A percentile compares a stretch with the other conserved stretches of the same genome.
These are phyloP conservation scores for Aspergillus funiculosus DNA, from an alignment of 495 filamentous ascomycete genomes.

Conservation along the genomic window DNA sequence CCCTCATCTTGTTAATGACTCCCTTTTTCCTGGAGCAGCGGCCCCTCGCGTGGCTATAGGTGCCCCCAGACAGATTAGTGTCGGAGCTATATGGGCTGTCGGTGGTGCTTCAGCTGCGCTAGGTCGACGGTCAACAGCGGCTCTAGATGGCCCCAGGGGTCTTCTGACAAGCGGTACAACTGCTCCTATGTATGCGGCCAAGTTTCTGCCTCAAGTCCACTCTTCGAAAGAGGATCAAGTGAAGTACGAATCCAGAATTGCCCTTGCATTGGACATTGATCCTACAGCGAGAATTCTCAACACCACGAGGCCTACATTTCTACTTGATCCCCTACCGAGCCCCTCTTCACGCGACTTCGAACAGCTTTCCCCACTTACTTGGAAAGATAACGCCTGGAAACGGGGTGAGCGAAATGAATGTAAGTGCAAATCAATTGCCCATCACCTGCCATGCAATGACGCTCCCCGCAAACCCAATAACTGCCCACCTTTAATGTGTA, in stretches of 20 bases:
- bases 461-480: too few species aligned
- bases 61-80: conserved; percentile 46
- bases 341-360: conserved; percentile 33
- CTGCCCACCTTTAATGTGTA: too few species aligned
- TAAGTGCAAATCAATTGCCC: conserved; percentile 31
- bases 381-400: conserved; percentile 58
- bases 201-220: conserved; percentile 51
- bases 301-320: conserved; percentile 22
- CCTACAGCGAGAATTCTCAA: conserved; percentile 54
- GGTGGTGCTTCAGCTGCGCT: conserved; percentile 56
- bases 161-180: conserved; percentile 64
- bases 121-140: conserved; percentile 36
- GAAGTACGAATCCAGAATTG: conserved; percentile 69
- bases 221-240: conserved; percentile 54
- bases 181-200: conserved; percentile 66
- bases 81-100: conserved; percentile 74
- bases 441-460: neutral
- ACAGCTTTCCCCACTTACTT: conserved; percentile 35
- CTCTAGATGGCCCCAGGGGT: conserved; percentile 57
- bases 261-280: conserved; percentile 79
- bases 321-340: conserved; percentile 17
- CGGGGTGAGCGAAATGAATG: conserved; percentile 43
- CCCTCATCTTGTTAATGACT: conserved; percentile 34
- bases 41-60: conserved; percentile 10
- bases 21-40: conserved; percentile 11